Conservation (phyloP, 2,329 filamentous ascomycete genomes). For the Phaeoacremonium minimum region DNA sequence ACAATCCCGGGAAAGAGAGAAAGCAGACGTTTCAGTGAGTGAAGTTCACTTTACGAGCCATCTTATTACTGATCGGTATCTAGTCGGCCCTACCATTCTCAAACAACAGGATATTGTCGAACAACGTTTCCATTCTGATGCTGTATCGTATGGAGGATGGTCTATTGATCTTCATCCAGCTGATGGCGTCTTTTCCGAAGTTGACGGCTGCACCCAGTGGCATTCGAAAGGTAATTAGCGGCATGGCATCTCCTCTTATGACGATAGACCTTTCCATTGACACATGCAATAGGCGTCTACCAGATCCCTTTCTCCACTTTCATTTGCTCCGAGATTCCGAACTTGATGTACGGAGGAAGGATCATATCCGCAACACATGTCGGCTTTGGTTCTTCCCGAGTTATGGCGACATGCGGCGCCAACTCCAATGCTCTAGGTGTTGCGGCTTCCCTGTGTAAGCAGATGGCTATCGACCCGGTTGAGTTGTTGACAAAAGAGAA, state of each 20-base stretch:
- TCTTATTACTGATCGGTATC: neutral
- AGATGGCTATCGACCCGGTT: conserved; percentile 11
- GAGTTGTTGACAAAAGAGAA: conserved; percentile 15
- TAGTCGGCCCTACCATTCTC: conserved; percentile 16
- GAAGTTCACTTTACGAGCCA: neutral
- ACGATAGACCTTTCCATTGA: neutral
- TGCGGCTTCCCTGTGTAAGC: conserved; percentile 15
- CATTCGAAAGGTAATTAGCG: conserved; percentile 12
- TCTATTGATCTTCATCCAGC: conserved; percentile 19
- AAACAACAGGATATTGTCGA: conserved; percentile 18
- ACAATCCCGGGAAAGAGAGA: conserved; percentile 18
- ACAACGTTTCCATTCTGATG: conserved; percentile 16
- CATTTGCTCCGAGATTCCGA: conserved; percentile 17
- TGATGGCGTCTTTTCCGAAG: conserved; percentile 18
- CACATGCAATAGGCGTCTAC: conserved; percentile 9
- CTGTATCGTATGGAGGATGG: conserved; percentile 17
- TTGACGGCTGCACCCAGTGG: conserved; percentile 18
- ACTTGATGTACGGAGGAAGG: conserved; percentile 17
- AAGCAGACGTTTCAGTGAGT: conserved; percentile 16
- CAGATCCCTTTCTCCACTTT: conserved; percentile 19
- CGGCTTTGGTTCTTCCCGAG: conserved; percentile 17
- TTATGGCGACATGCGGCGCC: conserved; percentile 17
- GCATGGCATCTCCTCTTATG: neutral
- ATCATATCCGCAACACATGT: conserved; percentile 17
- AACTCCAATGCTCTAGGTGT: conserved; percentile 17